Percentiles rank a stretch among this genome's conserved stretches.
Conservation (phyloP, 495 filamentous ascomycete species). For the Daldinia decipiens region DNA sequence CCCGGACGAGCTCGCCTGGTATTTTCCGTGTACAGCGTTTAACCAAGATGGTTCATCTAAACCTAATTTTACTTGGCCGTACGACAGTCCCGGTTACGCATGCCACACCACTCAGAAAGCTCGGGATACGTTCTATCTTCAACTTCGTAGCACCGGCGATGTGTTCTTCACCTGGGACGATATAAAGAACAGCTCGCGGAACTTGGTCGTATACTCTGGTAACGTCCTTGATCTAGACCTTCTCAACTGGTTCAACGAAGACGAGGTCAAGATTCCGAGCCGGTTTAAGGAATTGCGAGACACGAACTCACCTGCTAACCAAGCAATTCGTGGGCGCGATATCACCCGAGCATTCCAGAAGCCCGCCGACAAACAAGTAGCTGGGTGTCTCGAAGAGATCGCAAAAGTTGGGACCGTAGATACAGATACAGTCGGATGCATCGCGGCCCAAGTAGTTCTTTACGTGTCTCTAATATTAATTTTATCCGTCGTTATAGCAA, state of each 20-base stretch:
- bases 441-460: slow-evolving; percentile 95
- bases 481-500: slow-evolving; percentile 83
- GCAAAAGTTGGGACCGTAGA: slow-evolving; percentile 96
- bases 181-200: slow-evolving; percentile 85
- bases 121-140: slow-evolving; percentile 82
- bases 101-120: slow-evolving; percentile 81
- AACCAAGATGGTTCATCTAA: slow-evolving; percentile 90
- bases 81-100: slow-evolving; percentile 79
- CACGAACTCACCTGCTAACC: slow-evolving; percentile 63
- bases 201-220: slow-evolving; percentile 91
- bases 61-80: slow-evolving; percentile 76
- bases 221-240: slow-evolving; percentile 94
- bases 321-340: slow-evolving; percentile 83
- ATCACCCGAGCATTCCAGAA: slow-evolving; percentile 88
- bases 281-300: slow-evolving; percentile 82
- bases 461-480: slow-evolving; percentile 96
- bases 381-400: slow-evolving; percentile 87
- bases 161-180: slow-evolving; percentile 98
- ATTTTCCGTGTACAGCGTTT: slow-evolving; percentile 92
- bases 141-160: slow-evolving; percentile 58
- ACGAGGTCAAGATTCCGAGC: slow-evolving; percentile 80
- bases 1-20: slow-evolving; percentile 84
- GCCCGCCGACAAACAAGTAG: slow-evolving; percentile 77
- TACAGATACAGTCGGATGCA: slow-evolving; percentile 96
- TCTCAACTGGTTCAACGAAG: slow-evolving; percentile 86